phyloP scores from a whole-genome alignment of 106 monocot genomes.

The Allium fistulosum region DNA sequence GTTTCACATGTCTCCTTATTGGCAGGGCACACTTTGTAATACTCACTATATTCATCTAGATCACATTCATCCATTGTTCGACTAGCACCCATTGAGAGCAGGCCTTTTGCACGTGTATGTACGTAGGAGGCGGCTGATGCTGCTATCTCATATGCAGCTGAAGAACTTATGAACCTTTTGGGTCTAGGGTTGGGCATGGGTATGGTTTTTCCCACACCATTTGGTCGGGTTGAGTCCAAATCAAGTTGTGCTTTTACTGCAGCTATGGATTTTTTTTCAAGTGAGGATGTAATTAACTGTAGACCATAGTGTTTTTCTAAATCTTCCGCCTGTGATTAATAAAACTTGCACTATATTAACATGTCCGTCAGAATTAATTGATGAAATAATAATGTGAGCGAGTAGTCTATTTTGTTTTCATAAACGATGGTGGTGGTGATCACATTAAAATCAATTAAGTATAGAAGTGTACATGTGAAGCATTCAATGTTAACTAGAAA shows the following conservation, averaged over 20 bases:
- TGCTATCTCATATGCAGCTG: conserved; percentile 66
- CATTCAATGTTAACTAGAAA: too few species aligned
- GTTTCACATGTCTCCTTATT: neutral
- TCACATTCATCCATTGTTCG: neutral
- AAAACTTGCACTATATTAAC: neutral
- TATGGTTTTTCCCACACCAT: neutral
- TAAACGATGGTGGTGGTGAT: neutral
- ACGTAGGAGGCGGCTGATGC: conserved; percentile 82
- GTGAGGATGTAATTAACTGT: conserved; percentile 52
- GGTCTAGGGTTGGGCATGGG: neutral
- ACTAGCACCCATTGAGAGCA: conserved; percentile 16
- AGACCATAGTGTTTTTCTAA: conserved; percentile 37
- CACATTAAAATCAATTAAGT: neutral
- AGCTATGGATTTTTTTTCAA: conserved; percentile 44
- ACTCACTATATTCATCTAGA: neutral
- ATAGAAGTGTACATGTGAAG: too few species aligned
- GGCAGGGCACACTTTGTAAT: too few species aligned
- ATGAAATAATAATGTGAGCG: neutral
- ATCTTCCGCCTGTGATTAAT: conserved; percentile 39
- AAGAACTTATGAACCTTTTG: conserved; percentile 11
- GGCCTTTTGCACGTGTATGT: conserved; percentile 41
- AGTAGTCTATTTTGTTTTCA: neutral
- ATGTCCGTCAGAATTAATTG: neutral
- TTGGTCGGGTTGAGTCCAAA: conserved; percentile 13
- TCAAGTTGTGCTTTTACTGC: conserved; percentile 29